Base-by-base conservation (phyloP, 192 early-diverging fungal genomes). In the Coemansia pectinata region DNA sequence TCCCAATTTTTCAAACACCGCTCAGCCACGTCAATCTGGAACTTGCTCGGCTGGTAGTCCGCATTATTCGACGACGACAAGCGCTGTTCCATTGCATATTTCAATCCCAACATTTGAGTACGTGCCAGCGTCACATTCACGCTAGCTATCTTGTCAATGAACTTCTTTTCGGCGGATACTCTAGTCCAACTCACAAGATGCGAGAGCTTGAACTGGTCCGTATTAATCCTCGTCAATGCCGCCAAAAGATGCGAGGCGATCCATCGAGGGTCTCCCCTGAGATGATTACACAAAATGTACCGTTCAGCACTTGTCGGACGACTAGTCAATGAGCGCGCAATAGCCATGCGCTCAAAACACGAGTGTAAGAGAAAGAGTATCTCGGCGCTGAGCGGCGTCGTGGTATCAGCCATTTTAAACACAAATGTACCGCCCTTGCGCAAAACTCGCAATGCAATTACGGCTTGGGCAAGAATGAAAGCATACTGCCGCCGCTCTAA, bases 171-270 rank as follows among this genome's bases (percentile, higher is more conserved):
- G 17, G 47, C 47, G 0, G 74, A 71, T 15, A 81, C 60, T 4
- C 61, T 65, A 5, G 79, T 81, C 79, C 74, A 81, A 12, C 74
- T 76, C 1, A 76, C 74, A 29, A 81, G 61, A 55, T 81, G 79
- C 42, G 74, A 69, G 33, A 65, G 64, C 42, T 76, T 76, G 66
- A 76, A 38, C 34, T 69, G 55, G 2, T 62, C 62, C 3, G 42
- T 15, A 19, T 68, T 50, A 40, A 81, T 77, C 52, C 61, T 81
- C 9, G 25, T 15, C 65, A 81, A 36, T 0, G 79, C 74, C 21
- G 68, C 39, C 5, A 62, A 42, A 23, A 76, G 44, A 55, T 81
- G 79, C 34, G 44, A n/a, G 0, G 66, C 60, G 2, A 73, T 57
- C 74, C 79, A 59, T 3, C 38, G 8, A 2, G 74, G 23, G 29